A percentile compares a stretch with the other conserved stretches of the same genome.
Evolutionary conservation across 352 stramenopile species (phyloP).

Genomic region (Phytophthora kernoviae): DNA sequence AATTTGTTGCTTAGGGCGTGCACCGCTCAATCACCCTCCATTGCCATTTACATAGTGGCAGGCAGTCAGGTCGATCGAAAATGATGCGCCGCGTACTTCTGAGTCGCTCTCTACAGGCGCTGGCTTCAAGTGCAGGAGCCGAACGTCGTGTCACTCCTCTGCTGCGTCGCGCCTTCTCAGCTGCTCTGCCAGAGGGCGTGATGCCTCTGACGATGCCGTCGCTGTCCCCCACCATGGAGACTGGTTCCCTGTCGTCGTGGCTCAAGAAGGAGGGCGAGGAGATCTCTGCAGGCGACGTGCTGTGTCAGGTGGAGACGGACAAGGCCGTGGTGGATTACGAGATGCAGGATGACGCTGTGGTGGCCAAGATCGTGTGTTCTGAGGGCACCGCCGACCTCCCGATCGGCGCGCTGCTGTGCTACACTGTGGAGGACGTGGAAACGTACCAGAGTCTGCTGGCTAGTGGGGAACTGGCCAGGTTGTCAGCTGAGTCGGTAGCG

Average conservation of each 20-base stretch:
- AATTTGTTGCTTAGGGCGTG: conserved; percentile 30
- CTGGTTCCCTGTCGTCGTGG: conserved; percentile 94
- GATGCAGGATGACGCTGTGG: conserved; percentile 96
- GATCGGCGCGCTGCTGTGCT: conserved; percentile 93
- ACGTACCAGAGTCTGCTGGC: conserved; percentile 64
- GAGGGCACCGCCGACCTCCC: conserved; percentile 90
- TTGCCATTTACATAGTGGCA: conserved; percentile 24
- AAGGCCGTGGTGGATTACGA: conserved; percentile 99
- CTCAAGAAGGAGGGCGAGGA: conserved; percentile 92
- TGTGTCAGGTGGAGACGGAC: conserved; percentile 98
- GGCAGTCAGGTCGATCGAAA: background rate
- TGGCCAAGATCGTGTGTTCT: conserved; percentile 94
- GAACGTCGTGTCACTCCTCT: conserved; percentile 21
- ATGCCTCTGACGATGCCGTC: conserved; percentile 92
- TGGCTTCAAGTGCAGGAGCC: conserved; percentile 9
- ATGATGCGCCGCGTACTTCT: conserved; percentile 46
- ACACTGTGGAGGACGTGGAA: conserved; percentile 94
- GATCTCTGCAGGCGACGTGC: conserved; percentile 91
- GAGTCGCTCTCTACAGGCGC: conserved; percentile 33
- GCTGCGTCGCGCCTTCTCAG: conserved; percentile 46
- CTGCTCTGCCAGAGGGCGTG: conserved; percentile 70
- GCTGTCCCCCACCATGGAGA: conserved; percentile 97
- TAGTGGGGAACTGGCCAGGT: conserved; percentile 58
- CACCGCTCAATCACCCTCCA: conserved; percentile 5
- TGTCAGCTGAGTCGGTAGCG: conserved; percentile 29